Evolutionary conservation across 1,284 basidiomycete species (phyloP).

Genomic region (Schizophyllum commune): DNA sequence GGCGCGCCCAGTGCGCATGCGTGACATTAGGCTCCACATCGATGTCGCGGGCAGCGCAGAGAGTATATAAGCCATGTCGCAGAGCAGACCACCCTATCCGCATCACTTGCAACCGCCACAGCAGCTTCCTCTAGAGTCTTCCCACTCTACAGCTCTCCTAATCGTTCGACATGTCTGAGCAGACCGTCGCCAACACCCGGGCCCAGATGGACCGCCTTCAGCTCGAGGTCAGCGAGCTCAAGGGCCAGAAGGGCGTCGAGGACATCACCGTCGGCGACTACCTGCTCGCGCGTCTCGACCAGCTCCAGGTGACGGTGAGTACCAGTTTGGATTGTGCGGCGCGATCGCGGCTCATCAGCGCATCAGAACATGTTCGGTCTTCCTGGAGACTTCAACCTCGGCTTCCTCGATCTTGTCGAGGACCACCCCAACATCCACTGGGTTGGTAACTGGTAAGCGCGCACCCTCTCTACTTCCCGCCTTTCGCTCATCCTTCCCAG

Average conservation of each 20-base stretch:
- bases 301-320: slow-evolving; percentile 22
- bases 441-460: slow-evolving; percentile 77
- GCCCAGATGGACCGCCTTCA: slow-evolving; percentile 47
- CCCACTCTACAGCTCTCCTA: slow-evolving; percentile 1
- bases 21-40: neutral
- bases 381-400: slow-evolving; percentile 91
- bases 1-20: neutral
- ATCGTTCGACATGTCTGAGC: slow-evolving; percentile 16
- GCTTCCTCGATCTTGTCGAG: slow-evolving; percentile 80
- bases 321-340: neutral
- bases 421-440: slow-evolving; percentile 74
- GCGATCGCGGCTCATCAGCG: too few species aligned
- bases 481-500: slow-evolving; percentile 26
- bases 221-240: slow-evolving; percentile 40
- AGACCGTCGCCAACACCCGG: slow-evolving; percentile 29
- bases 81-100: too few species aligned
- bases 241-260: slow-evolving; percentile 31
- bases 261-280: slow-evolving; percentile 61
- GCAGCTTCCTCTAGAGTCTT: too few species aligned
- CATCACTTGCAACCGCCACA: too few species aligned
- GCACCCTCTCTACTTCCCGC: neutral
- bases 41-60: neutral
- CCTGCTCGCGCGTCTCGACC: slow-evolving; percentile 61
- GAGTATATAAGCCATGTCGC: neutral
- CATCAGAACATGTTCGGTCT: slow-evolving; percentile 64